These are phyloP conservation scores for Sporodiniella umbellata DNA, from an alignment of 371 early-diverging fungal species.

Conservation along the genomic window DNA sequence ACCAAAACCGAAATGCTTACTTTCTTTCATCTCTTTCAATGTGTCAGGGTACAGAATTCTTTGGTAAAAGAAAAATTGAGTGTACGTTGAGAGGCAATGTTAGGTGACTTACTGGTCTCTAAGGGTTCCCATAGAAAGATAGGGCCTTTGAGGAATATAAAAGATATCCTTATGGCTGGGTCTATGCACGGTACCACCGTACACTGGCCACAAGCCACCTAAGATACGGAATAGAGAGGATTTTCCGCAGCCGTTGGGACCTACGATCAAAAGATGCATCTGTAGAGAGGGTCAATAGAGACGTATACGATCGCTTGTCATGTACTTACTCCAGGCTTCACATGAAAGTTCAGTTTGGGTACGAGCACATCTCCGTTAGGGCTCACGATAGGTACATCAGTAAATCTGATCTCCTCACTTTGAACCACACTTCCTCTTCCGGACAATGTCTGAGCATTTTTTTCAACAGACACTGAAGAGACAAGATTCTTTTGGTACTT, in stretches of 20 bases:
- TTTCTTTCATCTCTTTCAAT: conserved; percentile 61
- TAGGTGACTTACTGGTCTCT: conserved; percentile 76
- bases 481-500: conserved; percentile 65
- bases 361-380: conserved; percentile 96
- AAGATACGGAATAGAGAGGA: conserved; percentile 94
- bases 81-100: not conserved
- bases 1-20: too few species aligned
- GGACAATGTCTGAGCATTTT: conserved; percentile 54
- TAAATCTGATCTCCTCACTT: conserved; percentile 81
- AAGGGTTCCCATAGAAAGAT: conserved; percentile 90
- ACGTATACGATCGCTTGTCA: not conserved
- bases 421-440: conserved; percentile 70
- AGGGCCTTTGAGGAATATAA: conserved; percentile 96
- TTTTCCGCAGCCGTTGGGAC: conserved; percentile 95
- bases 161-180: conserved; percentile 86
- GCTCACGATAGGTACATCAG: conserved; percentile 90
- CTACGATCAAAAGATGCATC: conserved; percentile 92
- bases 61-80: not conserved
- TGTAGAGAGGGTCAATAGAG: conserved; percentile 2
- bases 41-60: conserved; percentile 85
- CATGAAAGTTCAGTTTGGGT: conserved; percentile 80
- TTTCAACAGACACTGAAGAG: conserved; percentile 55
- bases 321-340: conserved; percentile 70
- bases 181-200: conserved; percentile 82
- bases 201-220: conserved; percentile 93